phyloP scores from a whole-genome alignment of 495 filamentous ascomycete species.

The Aspergillus baeticus region DNA sequence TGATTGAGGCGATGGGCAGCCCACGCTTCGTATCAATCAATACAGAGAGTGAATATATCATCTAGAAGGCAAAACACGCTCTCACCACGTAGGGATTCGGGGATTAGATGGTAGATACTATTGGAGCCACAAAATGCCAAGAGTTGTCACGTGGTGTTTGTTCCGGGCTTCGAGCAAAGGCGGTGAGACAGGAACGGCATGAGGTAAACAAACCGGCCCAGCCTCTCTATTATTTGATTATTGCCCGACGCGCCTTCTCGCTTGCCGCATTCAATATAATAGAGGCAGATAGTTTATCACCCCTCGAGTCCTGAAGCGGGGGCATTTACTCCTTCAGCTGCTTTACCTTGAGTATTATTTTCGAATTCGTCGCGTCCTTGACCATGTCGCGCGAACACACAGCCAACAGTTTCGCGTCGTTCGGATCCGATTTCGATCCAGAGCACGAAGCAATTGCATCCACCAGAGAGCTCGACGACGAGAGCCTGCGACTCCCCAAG shows the following conservation, averaged over 20 bases:
- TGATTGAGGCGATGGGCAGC: too few relatives aligned
- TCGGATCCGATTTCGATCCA: slow-evolving; percentile 50
- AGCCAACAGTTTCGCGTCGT: slow-evolving; percentile 29
- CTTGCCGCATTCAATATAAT: not conserved
- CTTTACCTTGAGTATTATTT: slow-evolving; percentile 1
- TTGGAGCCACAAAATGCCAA: too few relatives aligned
- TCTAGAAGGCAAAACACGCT: too few relatives aligned
- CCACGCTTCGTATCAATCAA: too few relatives aligned
- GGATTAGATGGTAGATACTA: too few relatives aligned
- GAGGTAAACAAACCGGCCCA: slow-evolving; percentile 22
- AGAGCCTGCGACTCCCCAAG: slow-evolving; percentile 37
- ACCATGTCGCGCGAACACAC: slow-evolving; percentile 39
- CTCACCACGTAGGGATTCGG: too few relatives aligned
- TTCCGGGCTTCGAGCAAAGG: not conserved
- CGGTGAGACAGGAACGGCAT: slow-evolving; percentile 3
- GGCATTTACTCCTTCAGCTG: not conserved
- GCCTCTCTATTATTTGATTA: slow-evolving; percentile 12
- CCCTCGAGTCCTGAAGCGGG: slow-evolving; percentile 1
- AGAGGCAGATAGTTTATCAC: not conserved
- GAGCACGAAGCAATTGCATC: slow-evolving; percentile 53
- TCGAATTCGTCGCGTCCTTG: slow-evolving; percentile 10
- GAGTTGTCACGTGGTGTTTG: not conserved
- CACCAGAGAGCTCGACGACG: slow-evolving; percentile 44
- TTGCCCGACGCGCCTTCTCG: slow-evolving; percentile 3
- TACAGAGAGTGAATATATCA: too few relatives aligned